Conservation (phyloP, 495 filamentous ascomycete species). For the Entonaema liquescens region DNA sequence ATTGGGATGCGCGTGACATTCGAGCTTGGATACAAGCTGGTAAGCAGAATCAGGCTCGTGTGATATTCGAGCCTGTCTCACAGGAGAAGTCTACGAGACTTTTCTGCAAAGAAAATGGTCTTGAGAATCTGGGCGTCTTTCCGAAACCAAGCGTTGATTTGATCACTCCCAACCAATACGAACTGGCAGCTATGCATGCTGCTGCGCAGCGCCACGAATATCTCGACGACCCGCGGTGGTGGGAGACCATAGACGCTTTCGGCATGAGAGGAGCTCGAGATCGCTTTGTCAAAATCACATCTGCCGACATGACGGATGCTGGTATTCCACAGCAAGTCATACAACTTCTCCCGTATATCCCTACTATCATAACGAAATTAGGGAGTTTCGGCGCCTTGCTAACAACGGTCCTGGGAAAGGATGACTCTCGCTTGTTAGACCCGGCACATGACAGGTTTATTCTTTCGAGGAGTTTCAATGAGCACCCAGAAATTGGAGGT, state of each 20-base stretch:
- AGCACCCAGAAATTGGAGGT: slow-evolving; percentile 70
- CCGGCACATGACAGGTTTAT: slow-evolving; percentile 72
- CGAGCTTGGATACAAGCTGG: slow-evolving; percentile 69
- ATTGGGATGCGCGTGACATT: slow-evolving; percentile 74
- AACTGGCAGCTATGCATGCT: slow-evolving; percentile 78
- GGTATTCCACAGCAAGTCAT: slow-evolving; percentile 85
- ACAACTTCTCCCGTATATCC: slow-evolving; percentile 86
- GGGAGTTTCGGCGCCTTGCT: slow-evolving; percentile 82
- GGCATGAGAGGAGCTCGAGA: slow-evolving; percentile 70
- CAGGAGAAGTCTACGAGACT: slow-evolving; percentile 75
- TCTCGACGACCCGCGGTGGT: slow-evolving; percentile 78
- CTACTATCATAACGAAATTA: slow-evolving; percentile 83
- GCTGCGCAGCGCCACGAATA: slow-evolving; percentile 68
- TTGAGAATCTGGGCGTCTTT: slow-evolving; percentile 56
- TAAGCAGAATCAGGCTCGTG: slow-evolving; percentile 58
- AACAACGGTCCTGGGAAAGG: slow-evolving; percentile 70
- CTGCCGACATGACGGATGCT: slow-evolving; percentile 69
- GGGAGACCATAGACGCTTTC: slow-evolving; percentile 77
- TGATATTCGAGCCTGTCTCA: slow-evolving; percentile 95
- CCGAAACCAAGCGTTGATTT: slow-evolving; percentile 73
- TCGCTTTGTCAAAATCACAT: slow-evolving; percentile 69
- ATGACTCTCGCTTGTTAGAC: slow-evolving; percentile 69
- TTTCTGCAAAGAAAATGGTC: slow-evolving; percentile 58
- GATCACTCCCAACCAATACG: slow-evolving; percentile 81
- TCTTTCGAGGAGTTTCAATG: slow-evolving; percentile 63